Evolutionary conservation across 1,284 basidiomycete species (phyloP), one percentile per base, ranked within the genome.

Genomic region (Takashimella koratensis): DNA sequence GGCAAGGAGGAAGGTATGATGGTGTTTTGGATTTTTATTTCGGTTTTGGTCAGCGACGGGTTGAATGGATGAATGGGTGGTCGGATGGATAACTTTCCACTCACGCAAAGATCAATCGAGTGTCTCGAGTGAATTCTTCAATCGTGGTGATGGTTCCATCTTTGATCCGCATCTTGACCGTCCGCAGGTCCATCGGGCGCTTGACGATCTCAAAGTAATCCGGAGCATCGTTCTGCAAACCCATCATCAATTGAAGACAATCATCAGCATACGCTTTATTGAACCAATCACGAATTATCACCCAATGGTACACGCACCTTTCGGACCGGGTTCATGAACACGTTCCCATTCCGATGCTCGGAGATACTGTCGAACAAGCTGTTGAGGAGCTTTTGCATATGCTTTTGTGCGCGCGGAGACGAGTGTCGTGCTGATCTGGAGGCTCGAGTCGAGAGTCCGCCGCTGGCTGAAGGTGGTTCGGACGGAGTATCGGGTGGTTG

Each of bases 191-290:
- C 83, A 93, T 93, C 0, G 94, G 91, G 21, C 87, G 82, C 67
- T 88, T 90, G 58, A 97, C 88, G 58, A 96, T 88, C 52, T 90
- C 86, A 57, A 85, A 84, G 73, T 97, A 97, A 67, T 90, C 89
- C 0, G 90, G 86, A 4, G 93, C 93, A 62, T 94, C 90, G 13
- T 83, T 54, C 57, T 59, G 30, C 8, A 36, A 16, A 36, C n/a
- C n/a, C n/a, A n/a, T n/a, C n/a, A n/a, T n/a, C n/a, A n/a, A n/a
- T n/a, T n/a, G n/a, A n/a, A n/a, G n/a, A n/a, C n/a, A n/a, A n/a
- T n/a, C n/a, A n/a, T n/a, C n/a, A n/a, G n/a, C n/a, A n/a, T n/a
- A n/a, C n/a, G n/a, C n/a, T n/a, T n/a, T n/a, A n/a, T n/a, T n/a
- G n/a, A n/a, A n/a, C n/a, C n/a, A n/a, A n/a, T n/a, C n/a, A n/a